Percentiles rank a stretch among this genome's conserved stretches.
Conservation (phyloP, 2,329 filamentous ascomycete species). For the Ceratocystis papillata region DNA sequence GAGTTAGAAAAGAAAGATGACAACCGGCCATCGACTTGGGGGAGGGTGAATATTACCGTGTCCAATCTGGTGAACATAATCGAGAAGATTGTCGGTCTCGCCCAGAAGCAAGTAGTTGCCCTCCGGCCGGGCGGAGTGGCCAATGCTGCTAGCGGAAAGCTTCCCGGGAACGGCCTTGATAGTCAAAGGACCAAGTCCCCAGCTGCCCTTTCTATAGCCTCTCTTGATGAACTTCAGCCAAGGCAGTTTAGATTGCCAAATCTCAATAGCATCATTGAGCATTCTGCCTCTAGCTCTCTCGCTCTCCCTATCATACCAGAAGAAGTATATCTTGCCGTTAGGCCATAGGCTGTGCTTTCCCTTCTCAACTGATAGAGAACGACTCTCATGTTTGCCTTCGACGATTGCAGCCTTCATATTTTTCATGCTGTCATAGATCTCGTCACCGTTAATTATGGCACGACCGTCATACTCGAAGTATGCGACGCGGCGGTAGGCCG, state of each 20-base stretch:
- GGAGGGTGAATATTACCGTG: constrained; percentile 18
- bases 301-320: constrained; percentile 7
- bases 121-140: neutral
- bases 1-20: neutral
- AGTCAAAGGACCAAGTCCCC: constrained; percentile 11
- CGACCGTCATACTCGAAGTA: constrained; percentile 17
- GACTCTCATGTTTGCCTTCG: neutral
- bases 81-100: neutral
- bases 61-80: constrained; percentile 23
- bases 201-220: neutral
- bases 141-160: constrained; percentile 19
- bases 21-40: too few relatives aligned
- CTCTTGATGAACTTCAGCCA: constrained; percentile 20
- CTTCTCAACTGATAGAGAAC: constrained; percentile 11
- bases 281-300: neutral
- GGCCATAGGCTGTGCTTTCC: constrained; percentile 5
- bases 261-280: constrained; percentile 16
- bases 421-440: constrained; percentile 20
- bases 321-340: constrained; percentile 6
- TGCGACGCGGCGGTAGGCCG: constrained; percentile 14
- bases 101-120: constrained; percentile 21
- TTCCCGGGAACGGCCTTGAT: constrained; percentile 9
- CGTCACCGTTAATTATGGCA: constrained; percentile 23
- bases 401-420: constrained; percentile 8
- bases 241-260: constrained; percentile 21